Evolutionary conservation across 1,139 yeast species (phyloP).

Genomic region (Taphrina deformans): DNA sequence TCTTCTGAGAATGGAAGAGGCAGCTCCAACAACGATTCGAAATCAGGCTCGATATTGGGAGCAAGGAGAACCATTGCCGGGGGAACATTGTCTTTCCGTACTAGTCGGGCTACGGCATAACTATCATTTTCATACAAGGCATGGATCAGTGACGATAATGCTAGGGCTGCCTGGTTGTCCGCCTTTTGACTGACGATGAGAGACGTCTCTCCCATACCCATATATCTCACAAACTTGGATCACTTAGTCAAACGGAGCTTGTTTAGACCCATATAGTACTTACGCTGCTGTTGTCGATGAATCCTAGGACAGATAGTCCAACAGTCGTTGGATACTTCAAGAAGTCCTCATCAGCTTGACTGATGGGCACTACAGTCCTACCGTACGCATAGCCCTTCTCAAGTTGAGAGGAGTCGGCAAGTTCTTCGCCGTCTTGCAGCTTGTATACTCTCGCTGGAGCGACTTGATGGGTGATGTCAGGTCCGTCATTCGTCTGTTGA

Average conservation of each 20-base stretch:
- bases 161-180: conserved; percentile 48
- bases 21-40: conserved; percentile 45
- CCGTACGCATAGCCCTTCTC: conserved; percentile 69
- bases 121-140: conserved; percentile 54
- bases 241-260: conserved; percentile 8
- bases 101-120: conserved; percentile 65
- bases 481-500: not conserved
- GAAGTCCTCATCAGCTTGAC: conserved; percentile 51
- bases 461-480: conserved; percentile 11
- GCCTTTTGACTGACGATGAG: conserved; percentile 56
- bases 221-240: conserved; percentile 56
- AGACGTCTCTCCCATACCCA: conserved; percentile 59
- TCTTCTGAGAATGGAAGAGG: conserved; percentile 76
- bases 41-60: conserved; percentile 51
- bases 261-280: too few relatives aligned
- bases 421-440: conserved; percentile 40
- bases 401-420: conserved; percentile 42
- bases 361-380: conserved; percentile 56
- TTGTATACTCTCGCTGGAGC: conserved; percentile 31
- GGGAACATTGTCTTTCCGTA: conserved; percentile 52
- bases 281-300: conserved; percentile 45
- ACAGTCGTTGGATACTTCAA: conserved; percentile 52
- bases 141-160: conserved; percentile 58
- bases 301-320: conserved; percentile 66
- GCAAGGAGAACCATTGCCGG: conserved; percentile 60